phyloP scores from a whole-genome alignment of 306 rosid species.

The Cicer judaicum region DNA sequence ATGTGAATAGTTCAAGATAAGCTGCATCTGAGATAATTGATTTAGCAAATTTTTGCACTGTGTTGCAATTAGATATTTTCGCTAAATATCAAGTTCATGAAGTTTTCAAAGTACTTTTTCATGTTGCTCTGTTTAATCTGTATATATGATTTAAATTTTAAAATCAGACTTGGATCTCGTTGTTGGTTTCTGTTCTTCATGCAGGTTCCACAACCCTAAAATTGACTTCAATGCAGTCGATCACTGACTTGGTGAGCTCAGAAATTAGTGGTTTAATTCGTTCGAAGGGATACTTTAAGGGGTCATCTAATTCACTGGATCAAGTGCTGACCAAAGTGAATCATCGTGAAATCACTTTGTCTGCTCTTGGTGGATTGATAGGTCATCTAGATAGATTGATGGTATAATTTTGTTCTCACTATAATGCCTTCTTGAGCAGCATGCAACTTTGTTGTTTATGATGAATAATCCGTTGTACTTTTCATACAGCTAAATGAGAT shows the following conservation, averaged over 20 bases:
- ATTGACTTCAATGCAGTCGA: constrained; percentile 66
- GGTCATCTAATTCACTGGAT: constrained; percentile 68
- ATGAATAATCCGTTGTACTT: constrained; percentile 36
- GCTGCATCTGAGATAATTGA: constrained; percentile 10
- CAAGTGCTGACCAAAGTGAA: constrained; percentile 53
- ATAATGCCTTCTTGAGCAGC: constrained; percentile 18
- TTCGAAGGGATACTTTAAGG: constrained; percentile 75
- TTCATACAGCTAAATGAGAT: constrained; percentile 73
- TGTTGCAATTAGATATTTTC: constrained; percentile 30
- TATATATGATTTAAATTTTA: constrained; percentile 11
- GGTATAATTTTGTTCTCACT: constrained; percentile 59
- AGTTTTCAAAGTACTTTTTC: constrained; percentile 2
- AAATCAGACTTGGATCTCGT: constrained; percentile 24
- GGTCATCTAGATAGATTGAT: constrained; percentile 83
- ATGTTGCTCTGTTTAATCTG: constrained; percentile 4
- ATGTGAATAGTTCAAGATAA: constrained; percentile 26
- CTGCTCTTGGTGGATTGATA: constrained; percentile 83
- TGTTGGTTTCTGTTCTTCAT: constrained; percentile 42
- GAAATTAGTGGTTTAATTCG: constrained; percentile 67
- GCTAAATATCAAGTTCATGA: constrained; percentile 12
- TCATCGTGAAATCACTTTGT: constrained; percentile 62
- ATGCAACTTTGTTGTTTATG: constrained; percentile 30
- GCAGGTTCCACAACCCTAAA: constrained; percentile 72
- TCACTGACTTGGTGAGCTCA: constrained; percentile 56
- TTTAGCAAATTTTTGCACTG: constrained; percentile 19